phyloP scores from a whole-genome alignment of 2,329 filamentous ascomycete species.

The Aspergillus cejpii region DNA sequence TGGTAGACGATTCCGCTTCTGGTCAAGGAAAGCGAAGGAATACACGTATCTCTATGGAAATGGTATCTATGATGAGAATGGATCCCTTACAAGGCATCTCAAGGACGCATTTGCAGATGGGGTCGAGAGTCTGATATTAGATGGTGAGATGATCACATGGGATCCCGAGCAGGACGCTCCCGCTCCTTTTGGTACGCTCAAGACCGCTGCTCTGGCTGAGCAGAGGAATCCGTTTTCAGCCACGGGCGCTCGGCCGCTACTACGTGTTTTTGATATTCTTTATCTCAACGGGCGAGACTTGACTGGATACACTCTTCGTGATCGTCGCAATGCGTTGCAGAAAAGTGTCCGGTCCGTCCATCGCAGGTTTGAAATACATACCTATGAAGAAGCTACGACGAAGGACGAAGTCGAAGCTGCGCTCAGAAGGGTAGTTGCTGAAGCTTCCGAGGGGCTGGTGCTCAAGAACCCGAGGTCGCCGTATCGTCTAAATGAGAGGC shows the following conservation, averaged over 20 bases:
- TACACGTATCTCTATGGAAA: slow-evolving; percentile 91
- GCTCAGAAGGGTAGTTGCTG: slow-evolving; percentile 75
- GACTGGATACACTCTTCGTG: slow-evolving; percentile 73
- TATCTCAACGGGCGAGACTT: slow-evolving; percentile 76
- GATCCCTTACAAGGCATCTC: slow-evolving; percentile 73
- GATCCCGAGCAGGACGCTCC: slow-evolving; percentile 78
- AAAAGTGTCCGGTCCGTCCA: slow-evolving; percentile 62
- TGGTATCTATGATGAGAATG: slow-evolving; percentile 64
- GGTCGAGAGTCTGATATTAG: slow-evolving; percentile 80
- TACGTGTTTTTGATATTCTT: slow-evolving; percentile 83
- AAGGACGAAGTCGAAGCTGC: slow-evolving; percentile 69
- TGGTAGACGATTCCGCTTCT: slow-evolving; percentile 72
- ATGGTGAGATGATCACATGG: slow-evolving; percentile 99
- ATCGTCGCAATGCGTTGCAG: slow-evolving; percentile 69
- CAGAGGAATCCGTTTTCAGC: slow-evolving; percentile 62
- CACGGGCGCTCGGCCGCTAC: slow-evolving; percentile 63
- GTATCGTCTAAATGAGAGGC: slow-evolving; percentile 81
- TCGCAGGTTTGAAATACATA: slow-evolving; percentile 76
- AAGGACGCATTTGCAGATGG: slow-evolving; percentile 67
- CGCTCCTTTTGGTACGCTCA: slow-evolving; percentile 84
- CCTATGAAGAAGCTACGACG: slow-evolving; percentile 59
- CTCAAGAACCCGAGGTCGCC: slow-evolving; percentile 85
- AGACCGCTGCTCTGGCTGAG: slow-evolving; percentile 77
- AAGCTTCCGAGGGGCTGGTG: slow-evolving; percentile 82
- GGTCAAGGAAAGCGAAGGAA: slow-evolving; percentile 93